A percentile compares a stretch with the other conserved stretches of the same genome.
Evolutionary conservation across 345 rosid species (phyloP).

Genomic region (Physaria fendleri): DNA sequence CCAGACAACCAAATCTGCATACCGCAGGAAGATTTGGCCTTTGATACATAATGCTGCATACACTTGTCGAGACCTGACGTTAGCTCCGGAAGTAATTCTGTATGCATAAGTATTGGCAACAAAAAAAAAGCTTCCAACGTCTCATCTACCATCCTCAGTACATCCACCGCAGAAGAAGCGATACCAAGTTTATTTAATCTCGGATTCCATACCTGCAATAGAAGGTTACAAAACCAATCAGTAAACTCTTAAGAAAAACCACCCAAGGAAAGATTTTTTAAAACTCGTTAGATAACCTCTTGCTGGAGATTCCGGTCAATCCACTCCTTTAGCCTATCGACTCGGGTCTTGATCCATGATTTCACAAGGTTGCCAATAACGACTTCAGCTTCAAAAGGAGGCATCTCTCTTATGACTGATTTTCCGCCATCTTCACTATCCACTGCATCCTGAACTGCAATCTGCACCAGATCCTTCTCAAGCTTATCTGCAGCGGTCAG

Average conservation of each 20-base stretch:
- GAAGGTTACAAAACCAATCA: neutral
- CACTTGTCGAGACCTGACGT: constrained; percentile 69
- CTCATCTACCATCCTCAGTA: constrained; percentile 75
- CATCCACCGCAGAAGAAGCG: constrained; percentile 90
- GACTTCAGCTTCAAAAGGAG: constrained; percentile 88
- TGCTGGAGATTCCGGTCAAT: constrained; percentile 72
- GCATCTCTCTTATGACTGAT: constrained; percentile 94
- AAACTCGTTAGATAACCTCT: constrained; percentile 49
- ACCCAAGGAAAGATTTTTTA: neutral
- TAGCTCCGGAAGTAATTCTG: constrained; percentile 71
- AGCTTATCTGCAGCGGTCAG: constrained; percentile 85
- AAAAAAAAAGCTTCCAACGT: constrained; percentile 88
- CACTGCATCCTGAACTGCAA: constrained; percentile 92
- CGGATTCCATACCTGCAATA: constrained; percentile 75
- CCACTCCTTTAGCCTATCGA: constrained; percentile 88
- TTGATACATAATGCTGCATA: constrained; percentile 65
- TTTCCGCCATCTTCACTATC: constrained; percentile 99
- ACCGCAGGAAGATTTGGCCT: constrained; percentile 96
- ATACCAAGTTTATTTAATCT: constrained; percentile 56
- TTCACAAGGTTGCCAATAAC: constrained; percentile 69
- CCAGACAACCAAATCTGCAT: constrained; percentile 7
- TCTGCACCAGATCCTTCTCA: constrained; percentile 97
- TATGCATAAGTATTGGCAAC: constrained; percentile 76
- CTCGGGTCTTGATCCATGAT: constrained; percentile 72
- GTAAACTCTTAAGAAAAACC: neutral